Evolutionary conservation across 352 stramenopile species (phyloP), one percentile per base, ranked within the genome.

Genomic region (Chrysophaeum taylorii): DNA sequence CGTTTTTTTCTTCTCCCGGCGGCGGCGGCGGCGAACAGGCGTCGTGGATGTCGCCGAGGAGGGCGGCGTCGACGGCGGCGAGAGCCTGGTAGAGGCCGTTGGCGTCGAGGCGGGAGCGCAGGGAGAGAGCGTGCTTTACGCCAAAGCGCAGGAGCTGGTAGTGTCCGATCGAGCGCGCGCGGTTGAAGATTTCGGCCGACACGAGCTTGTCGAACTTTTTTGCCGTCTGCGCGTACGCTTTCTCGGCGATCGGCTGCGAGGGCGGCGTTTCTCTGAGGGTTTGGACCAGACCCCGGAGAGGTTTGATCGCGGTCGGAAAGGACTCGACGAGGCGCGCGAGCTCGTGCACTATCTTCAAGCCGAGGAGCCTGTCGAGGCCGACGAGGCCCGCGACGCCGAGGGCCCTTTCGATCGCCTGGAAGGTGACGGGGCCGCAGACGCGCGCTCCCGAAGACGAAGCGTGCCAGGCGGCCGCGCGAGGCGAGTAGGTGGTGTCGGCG

Each of bases 171-270:
- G 92, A 90, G 36, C 94, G 84, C 69, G 96, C 85, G 27, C 88
- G 89, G 68, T 94, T 94, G 36, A 95, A 79, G 72, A 96, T 69
- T 36, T 36, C 2, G 36, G 93, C 92, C 76, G 89, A 91, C 87
- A 95, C 94, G 39, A 95, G 85, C 74, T 94, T 94, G 77, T 96
- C 89, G 2, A 94, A 87, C 66, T 96, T 96, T 77, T 94, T 95
- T 35, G 92, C 70, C 31, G 87, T 88, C 29, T 83, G 83, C 7
- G 89, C 81, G 75, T 96, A 96, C 18, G 96, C 72, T 18, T 85
- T 84, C 21, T 81, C 82, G 9, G 87, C 89, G 69, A 95, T 87
- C 27, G 88, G 77, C 0, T 88, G 88, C 53, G 93, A 84, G 72
- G 92, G 90, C 85, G 87, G 94, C 71, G 93, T 84, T 0, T 89